These are phyloP conservation scores for Pholiota microspora DNA, from an alignment of 768 basidiomycete genomes.

Conservation along the genomic window DNA sequence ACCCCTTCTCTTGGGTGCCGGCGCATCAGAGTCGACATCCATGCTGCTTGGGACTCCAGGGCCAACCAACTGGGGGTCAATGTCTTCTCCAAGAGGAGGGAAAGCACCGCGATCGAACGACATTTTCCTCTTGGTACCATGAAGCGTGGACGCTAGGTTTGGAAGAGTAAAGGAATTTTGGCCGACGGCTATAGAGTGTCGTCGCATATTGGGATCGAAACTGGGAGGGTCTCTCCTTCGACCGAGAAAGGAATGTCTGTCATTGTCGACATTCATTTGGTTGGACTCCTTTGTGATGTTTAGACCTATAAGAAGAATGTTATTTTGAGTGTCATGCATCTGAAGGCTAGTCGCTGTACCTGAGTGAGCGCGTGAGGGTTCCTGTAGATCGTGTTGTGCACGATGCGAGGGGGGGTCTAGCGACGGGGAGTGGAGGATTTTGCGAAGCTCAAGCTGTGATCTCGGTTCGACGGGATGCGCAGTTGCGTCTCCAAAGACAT, in stretches of 20 bases:
- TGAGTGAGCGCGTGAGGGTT: conserved; percentile 25
- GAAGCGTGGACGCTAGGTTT: conserved; percentile 35
- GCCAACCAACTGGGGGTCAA: conserved; percentile 65
- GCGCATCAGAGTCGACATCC: conserved; percentile 58
- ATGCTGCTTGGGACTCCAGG: conserved; percentile 64
- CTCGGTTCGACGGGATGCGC: conserved; percentile 32
- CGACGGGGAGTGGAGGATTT: conserved; percentile 59
- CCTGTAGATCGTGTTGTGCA: conserved; percentile 25
- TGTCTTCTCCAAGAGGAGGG: conserved; percentile 56
- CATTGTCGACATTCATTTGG: conserved; percentile 39
- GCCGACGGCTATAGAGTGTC: conserved; percentile 70
- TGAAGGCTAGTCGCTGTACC: conserved; percentile 21
- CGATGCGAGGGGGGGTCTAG: conserved; percentile 37
- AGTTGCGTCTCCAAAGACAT: conserved; percentile 70
- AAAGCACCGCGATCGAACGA: conserved; percentile 60
- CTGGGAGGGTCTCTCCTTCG: conserved; percentile 39
- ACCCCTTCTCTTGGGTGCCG: conserved; percentile 79
- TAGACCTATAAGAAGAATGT: conserved; percentile 19
- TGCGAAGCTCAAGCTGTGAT: conserved; percentile 55
- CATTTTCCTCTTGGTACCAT: conserved; percentile 83
- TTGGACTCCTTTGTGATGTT: conserved; percentile 29
- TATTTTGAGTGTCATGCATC: conserved; percentile 14
- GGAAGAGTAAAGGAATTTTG: conserved; percentile 42
- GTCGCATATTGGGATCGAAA: conserved; percentile 69
- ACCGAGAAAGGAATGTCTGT: conserved; percentile 29